A percentile compares a stretch with the other conserved stretches of the same genome.
phyloP scores from a whole-genome alignment of 2,329 filamentous ascomycete genomes.

The Fusarium sp. region DNA sequence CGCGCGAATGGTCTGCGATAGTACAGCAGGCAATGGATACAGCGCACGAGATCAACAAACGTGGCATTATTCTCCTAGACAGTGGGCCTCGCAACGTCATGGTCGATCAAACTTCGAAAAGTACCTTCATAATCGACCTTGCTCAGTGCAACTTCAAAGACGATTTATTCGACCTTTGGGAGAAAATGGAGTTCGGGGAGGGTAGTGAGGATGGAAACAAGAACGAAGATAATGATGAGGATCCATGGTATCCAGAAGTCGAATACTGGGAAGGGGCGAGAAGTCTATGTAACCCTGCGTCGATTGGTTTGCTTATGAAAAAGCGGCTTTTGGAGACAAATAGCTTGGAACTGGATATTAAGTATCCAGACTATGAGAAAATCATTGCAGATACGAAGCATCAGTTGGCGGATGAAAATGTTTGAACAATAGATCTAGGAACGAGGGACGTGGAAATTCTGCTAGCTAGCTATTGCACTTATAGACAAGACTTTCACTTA shows the following conservation, averaged over 20 bases:
- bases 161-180: neutral
- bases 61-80: neutral
- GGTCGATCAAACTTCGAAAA: neutral
- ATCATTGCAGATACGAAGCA: rapidly evolving
- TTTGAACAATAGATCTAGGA: neutral
- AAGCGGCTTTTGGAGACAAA: neutral
- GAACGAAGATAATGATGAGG: neutral
- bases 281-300: rapidly evolving
- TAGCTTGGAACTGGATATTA: too few species aligned
- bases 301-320: neutral
- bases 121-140: neutral
- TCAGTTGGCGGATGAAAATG: neutral
- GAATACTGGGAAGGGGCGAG: neutral
- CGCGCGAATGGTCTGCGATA: rapidly evolving
- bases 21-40: neutral
- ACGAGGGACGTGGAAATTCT: too few species aligned
- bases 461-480: too few species aligned
- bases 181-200: rapidly evolving
- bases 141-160: neutral
- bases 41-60: neutral
- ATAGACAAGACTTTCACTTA: too few species aligned
- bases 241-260: rapidly evolving
- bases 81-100: neutral
- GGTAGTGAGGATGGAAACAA: neutral
- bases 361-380: neutral